Conservation (phyloP, 176 grass and related monocot species). For the Musa schizocarpa region DNA sequence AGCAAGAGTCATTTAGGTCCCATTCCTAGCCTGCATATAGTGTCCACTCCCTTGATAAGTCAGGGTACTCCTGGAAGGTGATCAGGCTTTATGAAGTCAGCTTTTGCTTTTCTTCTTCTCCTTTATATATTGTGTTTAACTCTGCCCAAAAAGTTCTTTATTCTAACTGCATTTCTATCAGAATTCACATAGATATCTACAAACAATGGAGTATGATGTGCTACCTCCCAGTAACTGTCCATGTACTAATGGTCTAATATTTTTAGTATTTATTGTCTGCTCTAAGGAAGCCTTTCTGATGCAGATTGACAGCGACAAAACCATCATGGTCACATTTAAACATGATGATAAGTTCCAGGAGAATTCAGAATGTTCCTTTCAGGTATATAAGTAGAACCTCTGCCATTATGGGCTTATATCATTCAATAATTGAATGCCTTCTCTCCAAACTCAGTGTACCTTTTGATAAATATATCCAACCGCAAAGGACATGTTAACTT, state of each 20-base stretch:
- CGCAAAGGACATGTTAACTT: background rate
- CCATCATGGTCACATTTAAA: conserved; percentile 92
- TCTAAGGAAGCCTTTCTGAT: conserved; percentile 16
- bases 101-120: no score
- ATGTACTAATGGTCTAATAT: background rate
- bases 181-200: no score
- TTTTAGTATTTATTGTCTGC: background rate
- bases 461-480: background rate
- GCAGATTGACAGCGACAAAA: conserved; percentile 89
- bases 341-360: conserved; percentile 92
- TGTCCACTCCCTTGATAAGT: no score
- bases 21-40: no score
- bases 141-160: no score
- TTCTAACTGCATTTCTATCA: no score
- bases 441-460: background rate
- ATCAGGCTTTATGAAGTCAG: no score
- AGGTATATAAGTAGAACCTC: conserved; percentile 37
- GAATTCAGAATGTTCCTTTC: conserved; percentile 72
- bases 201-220: no score
- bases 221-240: background rate
- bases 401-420: background rate
- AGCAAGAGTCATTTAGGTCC: no score
- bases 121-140: no score
- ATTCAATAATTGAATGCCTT: background rate
- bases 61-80: no score